Base-by-base conservation (phyloP, 176 grass and related monocot species). In the Rhynchospora pubera region DNA sequence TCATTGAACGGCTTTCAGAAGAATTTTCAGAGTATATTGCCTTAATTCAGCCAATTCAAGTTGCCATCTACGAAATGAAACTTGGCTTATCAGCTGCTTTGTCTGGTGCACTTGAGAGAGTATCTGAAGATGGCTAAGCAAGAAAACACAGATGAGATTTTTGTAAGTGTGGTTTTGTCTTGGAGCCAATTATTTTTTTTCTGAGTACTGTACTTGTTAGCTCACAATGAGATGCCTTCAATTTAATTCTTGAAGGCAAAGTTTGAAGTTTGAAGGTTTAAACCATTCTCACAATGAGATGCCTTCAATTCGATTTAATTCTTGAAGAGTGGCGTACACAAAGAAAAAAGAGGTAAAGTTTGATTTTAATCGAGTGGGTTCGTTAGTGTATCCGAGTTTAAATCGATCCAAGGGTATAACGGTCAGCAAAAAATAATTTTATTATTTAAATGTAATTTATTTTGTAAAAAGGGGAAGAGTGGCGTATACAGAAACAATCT, bases 31-130 rank as follows among this genome's bases (percentile, higher is more conserved):
- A 97, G 58, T 97, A 92, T 89, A 14, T 66, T 74, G 94, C 94
- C 86, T 89, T 97, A 78, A 88, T 97, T 88, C 88, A 92, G 85
- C 94, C 94, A 85, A 79, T 94, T 84, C 94, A 94, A 94, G 92
- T 97, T 57, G 90, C 94, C 62, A 72, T 97, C 44, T 97, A 97
- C 57, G 94, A 97, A 89, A 91, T 97, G 94, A 97, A 97, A 84
- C 86, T 97, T 84, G 94, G 94, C 16, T 88, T 97, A 81, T 83
- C 88, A 78, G 78, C 93, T 79, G 88, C 83, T 85, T 44, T 94
- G 26, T 92, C 92, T 81, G 84, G 87, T 91, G 93, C 87, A 52
- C 81, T 92, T 12, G 81, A 92, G 86, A 92, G 81, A 88, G 58
- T 97, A 94, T 91, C 84, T 92, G 56, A 90, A 89, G 63, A 92